phyloP scores from a whole-genome alignment of 768 basidiomycete genomes.

The Hypholoma sublateritium region DNA sequence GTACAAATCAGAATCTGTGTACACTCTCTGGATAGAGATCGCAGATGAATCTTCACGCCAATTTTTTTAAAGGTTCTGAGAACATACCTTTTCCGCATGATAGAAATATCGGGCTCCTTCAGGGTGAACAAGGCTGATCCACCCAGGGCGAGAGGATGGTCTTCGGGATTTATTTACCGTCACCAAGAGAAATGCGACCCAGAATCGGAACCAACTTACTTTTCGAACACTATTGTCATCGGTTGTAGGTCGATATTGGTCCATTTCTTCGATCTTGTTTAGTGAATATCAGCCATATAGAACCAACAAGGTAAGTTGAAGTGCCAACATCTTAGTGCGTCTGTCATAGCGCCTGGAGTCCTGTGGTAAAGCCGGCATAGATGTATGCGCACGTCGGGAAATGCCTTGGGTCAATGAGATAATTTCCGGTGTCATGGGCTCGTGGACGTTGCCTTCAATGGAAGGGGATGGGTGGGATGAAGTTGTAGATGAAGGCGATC shows the following conservation, averaged over 20 bases:
- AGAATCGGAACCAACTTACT: conserved; percentile 1
- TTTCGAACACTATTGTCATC: conserved; percentile 2
- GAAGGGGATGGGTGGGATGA: too few relatives aligned
- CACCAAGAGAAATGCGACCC: background rate
- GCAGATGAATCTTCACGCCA: too few relatives aligned
- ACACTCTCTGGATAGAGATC: conserved; percentile 37
- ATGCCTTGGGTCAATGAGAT: too few relatives aligned
- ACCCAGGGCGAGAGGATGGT: conserved; percentile 31
- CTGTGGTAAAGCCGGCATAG: too few relatives aligned
- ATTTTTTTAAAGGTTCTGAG: background rate
- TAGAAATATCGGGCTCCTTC: conserved; percentile 64
- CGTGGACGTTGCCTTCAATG: too few relatives aligned
- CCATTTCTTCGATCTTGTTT: background rate
- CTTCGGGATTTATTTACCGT: conserved; percentile 7
- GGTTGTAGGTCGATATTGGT: background rate
- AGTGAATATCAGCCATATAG: background rate
- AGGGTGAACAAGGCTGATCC: conserved; percentile 52
- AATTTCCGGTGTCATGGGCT: conserved; percentile 17
- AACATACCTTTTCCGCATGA: conserved; percentile 41
- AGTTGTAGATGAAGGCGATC: too few relatives aligned
- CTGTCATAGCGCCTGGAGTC: background rate
- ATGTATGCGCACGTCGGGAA: too few relatives aligned
- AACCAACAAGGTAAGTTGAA: background rate
- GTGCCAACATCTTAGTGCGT: background rate
- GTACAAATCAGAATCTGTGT: conserved; percentile 55